Conservation (phyloP, 2,329 filamentous ascomycete genomes). For the Nothophoma quercina region DNA sequence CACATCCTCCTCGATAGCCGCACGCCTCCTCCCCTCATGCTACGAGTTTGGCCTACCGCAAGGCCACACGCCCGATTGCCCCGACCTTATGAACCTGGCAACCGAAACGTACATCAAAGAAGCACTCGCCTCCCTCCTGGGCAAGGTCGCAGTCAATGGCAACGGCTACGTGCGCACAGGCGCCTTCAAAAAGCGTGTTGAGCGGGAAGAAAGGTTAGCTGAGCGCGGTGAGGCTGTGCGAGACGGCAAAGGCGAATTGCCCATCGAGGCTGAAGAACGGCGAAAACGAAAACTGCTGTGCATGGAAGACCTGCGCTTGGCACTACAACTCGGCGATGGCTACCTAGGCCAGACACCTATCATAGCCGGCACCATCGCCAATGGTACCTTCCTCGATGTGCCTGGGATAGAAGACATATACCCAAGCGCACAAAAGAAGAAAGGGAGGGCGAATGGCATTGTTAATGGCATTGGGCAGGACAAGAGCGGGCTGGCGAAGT, state of each 20-base stretch:
- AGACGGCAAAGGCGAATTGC: constrained; percentile 79
- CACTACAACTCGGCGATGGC: constrained; percentile 76
- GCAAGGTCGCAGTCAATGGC: constrained; percentile 63
- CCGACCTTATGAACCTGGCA: constrained; percentile 67
- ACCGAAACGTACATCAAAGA: constrained; percentile 71
- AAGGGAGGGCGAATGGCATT: constrained; percentile 4
- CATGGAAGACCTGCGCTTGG: constrained; percentile 79
- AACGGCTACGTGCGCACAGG: constrained; percentile 73
- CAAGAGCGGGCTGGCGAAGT: constrained; percentile 17
- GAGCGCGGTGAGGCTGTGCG: constrained; percentile 76
- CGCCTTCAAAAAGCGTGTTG: constrained; percentile 77
- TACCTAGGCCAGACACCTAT: constrained; percentile 81
- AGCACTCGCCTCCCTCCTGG: constrained; percentile 62
- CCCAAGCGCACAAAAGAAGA: constrained; percentile 1
- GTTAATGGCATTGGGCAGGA: constrained; percentile 32
- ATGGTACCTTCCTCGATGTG: constrained; percentile 71
- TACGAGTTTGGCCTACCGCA: constrained; percentile 68
- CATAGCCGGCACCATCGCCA: constrained; percentile 72
- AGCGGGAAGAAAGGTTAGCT: constrained; percentile 76
- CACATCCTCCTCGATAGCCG: constrained; percentile 63
- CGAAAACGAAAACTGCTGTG: constrained; percentile 74
- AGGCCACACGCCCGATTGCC: constrained; percentile 61
- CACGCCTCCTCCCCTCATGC: constrained; percentile 70
- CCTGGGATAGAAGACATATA: constrained; percentile 40
- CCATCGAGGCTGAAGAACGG: constrained; percentile 79